phyloP scores from a whole-genome alignment of 2,329 filamentous ascomycete species.

The Nothomitra cinnamomea region DNA sequence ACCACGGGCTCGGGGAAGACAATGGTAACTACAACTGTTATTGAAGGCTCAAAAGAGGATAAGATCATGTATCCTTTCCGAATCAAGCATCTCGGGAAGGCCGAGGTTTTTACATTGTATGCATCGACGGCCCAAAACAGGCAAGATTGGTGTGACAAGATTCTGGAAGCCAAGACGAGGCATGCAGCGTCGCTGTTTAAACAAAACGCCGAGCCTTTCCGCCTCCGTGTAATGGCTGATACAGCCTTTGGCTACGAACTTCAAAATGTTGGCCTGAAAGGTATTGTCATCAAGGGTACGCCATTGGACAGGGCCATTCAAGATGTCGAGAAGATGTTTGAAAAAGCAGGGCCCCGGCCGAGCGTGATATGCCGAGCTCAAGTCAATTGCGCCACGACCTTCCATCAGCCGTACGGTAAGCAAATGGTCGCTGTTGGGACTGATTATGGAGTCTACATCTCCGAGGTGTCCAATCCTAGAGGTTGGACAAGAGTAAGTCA shows the following conservation, averaged over 20 bases:
- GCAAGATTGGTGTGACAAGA: slow-evolving; percentile 81
- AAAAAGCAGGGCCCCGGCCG: slow-evolving; percentile 50
- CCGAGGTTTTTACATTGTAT: slow-evolving; percentile 78
- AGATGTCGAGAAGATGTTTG: slow-evolving; percentile 65
- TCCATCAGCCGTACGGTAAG: slow-evolving; percentile 63
- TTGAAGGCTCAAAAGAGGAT: slow-evolving; percentile 48
- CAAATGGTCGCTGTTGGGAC: slow-evolving; percentile 88
- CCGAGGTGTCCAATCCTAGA: slow-evolving; percentile 74
- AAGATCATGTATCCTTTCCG: slow-evolving; percentile 86
- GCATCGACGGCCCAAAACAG: slow-evolving; percentile 59
- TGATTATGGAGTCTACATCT: slow-evolving; percentile 82
- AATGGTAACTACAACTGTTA: slow-evolving; percentile 27
- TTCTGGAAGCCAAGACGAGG: slow-evolving; percentile 84
- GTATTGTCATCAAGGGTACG: slow-evolving; percentile 73
- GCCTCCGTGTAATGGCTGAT: slow-evolving; percentile 79
- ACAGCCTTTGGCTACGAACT: slow-evolving; percentile 73
- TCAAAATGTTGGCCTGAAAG: slow-evolving; percentile 40
- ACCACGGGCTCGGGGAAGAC: slow-evolving; percentile 24
- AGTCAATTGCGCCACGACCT: slow-evolving; percentile 87
- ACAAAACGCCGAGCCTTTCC: slow-evolving; percentile 92
- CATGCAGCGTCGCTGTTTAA: slow-evolving; percentile 77
- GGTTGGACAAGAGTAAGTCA: slow-evolving; percentile 70
- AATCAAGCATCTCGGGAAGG: slow-evolving; percentile 82
- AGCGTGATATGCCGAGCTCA: slow-evolving; percentile 64
- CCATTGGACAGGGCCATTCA: slow-evolving; percentile 81